Percentiles rank a stretch among this genome's conserved stretches.
These are phyloP conservation scores for Cinnamomum micranthum DNA, from an alignment of 164 flowering plant genomes.

Conservation along the genomic window DNA sequence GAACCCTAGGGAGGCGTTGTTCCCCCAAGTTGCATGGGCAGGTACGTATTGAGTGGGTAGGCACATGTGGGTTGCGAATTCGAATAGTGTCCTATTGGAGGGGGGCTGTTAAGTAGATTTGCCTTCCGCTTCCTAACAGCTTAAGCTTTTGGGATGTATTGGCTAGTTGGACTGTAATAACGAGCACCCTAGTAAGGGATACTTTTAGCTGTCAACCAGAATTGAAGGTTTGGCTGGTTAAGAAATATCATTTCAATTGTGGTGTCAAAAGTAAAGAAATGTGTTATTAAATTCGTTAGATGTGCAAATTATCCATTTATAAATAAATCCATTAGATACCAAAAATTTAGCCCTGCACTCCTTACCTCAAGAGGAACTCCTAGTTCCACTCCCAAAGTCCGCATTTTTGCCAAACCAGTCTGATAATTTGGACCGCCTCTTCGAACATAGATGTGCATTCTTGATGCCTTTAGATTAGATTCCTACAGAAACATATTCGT, in stretches of 20 bases:
- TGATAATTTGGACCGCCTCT: constrained; percentile 98
- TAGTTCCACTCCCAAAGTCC: constrained; percentile 74
- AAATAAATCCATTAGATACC: neutral
- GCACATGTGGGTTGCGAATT: no score
- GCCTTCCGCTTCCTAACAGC: no score
- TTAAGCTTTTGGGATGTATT: no score
- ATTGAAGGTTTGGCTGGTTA: neutral
- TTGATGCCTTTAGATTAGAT: constrained; percentile 74
- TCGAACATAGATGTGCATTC: constrained; percentile 86
- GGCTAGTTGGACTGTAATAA: no score
- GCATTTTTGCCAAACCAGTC: constrained; percentile 83
- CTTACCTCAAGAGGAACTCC: constrained; percentile 86
- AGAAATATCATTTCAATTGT: neutral
- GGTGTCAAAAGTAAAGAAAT: neutral
- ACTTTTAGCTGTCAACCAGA: no score
- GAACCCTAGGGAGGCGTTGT: no score
- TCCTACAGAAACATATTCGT: constrained; percentile 34
- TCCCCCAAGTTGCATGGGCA: no score
- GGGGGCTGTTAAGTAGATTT: no score
- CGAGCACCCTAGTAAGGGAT: no score
- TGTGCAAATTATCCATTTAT: neutral
- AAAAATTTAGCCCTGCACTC: neutral
- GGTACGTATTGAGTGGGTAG: no score
- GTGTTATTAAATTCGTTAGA: neutral
- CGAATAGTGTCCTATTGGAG: no score